Evolutionary conservation across 352 stramenopile species (phyloP), one percentile per base, ranked within the genome.

Genomic region (Globisporangium cylindrosporum): DNA sequence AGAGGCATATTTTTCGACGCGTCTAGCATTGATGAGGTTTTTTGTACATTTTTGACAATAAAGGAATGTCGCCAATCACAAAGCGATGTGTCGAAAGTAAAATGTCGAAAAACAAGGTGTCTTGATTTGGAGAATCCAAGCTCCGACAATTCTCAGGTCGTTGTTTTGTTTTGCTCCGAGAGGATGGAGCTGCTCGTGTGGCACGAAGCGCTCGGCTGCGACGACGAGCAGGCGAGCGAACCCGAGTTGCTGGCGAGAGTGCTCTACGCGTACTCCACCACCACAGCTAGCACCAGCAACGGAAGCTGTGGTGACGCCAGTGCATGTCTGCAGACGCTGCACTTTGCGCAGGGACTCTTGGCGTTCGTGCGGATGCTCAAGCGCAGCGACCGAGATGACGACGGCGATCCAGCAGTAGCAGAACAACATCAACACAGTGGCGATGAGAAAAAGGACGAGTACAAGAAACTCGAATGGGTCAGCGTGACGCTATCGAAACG

Each of bases 211-310:
- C 75, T 91, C 18, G 83, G 83, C 41, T 85, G 72, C 18, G 81
- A 91, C 73, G 83, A 91, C 41, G 83, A 91, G 71, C 81, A 88
- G 66, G 83, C 83, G 18, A 74, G 66, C 18, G 73, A 89, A 2
- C 64, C 83, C n/a, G 83, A 91, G 64, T 64, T 85, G 27, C 69
- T 71, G 20, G 74, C 75, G 58, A 75, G 81, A 2, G 70, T 91
- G 6, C 64, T 91, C 48, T 91, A 88, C 58, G 62, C 71, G 24
- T 62, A 73, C 34, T 59, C 43, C 1, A 24, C 25, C 4, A 18
- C 22, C 43, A n/a, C 20, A 14, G 27, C 18, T 29, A 54, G 67
- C 2, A 66, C 54, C 12, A 10, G 29, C 7, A 27, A 0, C 1
- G 25, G 18, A 22, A 51, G 5, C 18, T 25, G 3, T 25, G 20